Evolutionary conservation across 192 early-diverging fungal genomes (phyloP).

Genomic region (Backusella liffmaniae): DNA sequence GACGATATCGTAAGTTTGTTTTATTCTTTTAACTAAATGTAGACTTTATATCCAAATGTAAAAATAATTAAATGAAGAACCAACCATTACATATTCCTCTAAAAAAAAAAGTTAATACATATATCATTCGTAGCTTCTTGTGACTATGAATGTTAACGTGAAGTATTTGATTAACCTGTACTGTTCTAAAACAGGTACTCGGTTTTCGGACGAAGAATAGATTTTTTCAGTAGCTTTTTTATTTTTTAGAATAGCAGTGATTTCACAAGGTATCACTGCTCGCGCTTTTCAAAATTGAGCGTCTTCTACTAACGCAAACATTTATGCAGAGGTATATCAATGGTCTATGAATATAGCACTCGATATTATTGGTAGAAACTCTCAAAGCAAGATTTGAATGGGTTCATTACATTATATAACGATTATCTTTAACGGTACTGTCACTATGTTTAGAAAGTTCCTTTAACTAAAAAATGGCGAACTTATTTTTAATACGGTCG

Average conservation of each 20-base stretch:
- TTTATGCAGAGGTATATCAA: slow-evolving; percentile 45
- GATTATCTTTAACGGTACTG: no score
- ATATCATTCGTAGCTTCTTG: no score
- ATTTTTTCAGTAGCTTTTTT: slow-evolving; percentile 82
- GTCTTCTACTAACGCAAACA: slow-evolving; percentile 58
- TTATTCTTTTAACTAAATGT: not conserved
- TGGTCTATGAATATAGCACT: slow-evolving; percentile 50
- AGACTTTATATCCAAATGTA: not conserved
- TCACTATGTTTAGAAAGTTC: no score
- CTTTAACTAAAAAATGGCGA: no score
- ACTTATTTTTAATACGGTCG: no score
- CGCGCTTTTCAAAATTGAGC: slow-evolving; percentile 79
- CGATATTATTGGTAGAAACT: slow-evolving; percentile 51
- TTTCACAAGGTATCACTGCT: slow-evolving; percentile 85
- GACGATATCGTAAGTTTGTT: not conserved
- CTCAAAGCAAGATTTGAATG: not conserved
- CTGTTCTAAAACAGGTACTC: slow-evolving; percentile 54
- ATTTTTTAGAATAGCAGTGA: slow-evolving; percentile 82
- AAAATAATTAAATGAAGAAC: not conserved
- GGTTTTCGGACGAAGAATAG: slow-evolving; percentile 75
- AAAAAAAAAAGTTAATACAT: no score
- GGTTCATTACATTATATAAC: not conserved
- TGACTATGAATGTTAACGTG: no score
- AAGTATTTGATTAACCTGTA: slow-evolving; percentile 70
- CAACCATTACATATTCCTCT: not conserved